A percentile compares a stretch with the other conserved stretches of the same genome.
phyloP scores from a whole-genome alignment of 768 basidiomycete genomes.

The Trametopsis cervina region DNA sequence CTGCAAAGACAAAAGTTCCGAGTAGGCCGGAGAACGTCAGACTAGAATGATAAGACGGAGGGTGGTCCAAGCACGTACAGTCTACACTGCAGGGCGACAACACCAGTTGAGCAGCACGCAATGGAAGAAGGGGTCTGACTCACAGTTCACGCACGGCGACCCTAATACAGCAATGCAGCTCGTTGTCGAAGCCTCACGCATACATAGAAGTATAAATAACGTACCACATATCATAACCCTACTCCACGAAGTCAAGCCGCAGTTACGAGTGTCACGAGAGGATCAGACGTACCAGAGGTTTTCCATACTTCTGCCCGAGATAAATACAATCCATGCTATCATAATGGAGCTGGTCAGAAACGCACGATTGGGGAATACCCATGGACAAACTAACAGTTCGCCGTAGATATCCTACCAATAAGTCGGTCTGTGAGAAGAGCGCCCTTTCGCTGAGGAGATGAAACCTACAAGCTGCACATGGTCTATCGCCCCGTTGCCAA shows the following conservation, averaged over 20 bases:
- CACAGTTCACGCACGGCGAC: conserved; percentile 69
- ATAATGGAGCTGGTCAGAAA: too few species aligned
- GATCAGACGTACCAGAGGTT: conserved; percentile 52
- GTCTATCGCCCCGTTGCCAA: conserved; percentile 95
- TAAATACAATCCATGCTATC: conserved; percentile 92
- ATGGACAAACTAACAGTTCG: conserved; percentile 61
- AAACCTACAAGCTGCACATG: conserved; percentile 73
- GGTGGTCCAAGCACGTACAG: conserved; percentile 38
- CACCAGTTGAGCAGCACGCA: neutral
- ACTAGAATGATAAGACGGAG: neutral
- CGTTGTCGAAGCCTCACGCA: neutral
- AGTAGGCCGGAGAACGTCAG: conserved; percentile 44
- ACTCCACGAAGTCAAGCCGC: neutral
- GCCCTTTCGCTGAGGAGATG: neutral
- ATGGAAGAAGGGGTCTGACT: conserved; percentile 24
- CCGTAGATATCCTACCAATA: conserved; percentile 85
- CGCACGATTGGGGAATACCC: too few species aligned
- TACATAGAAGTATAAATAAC: conserved; percentile 6
- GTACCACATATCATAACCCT: conserved; percentile 58
- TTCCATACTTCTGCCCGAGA: conserved; percentile 88
- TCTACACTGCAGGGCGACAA: conserved; percentile 45
- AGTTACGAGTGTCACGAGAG: neutral
- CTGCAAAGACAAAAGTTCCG: conserved; percentile 47
- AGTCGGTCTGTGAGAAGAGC: too few species aligned
- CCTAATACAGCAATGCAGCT: conserved; percentile 32